Evolutionary conservation across 257 asterid species (phyloP), one percentile per base, ranked within the genome.

Genomic region (Solanum verrucosum): DNA sequence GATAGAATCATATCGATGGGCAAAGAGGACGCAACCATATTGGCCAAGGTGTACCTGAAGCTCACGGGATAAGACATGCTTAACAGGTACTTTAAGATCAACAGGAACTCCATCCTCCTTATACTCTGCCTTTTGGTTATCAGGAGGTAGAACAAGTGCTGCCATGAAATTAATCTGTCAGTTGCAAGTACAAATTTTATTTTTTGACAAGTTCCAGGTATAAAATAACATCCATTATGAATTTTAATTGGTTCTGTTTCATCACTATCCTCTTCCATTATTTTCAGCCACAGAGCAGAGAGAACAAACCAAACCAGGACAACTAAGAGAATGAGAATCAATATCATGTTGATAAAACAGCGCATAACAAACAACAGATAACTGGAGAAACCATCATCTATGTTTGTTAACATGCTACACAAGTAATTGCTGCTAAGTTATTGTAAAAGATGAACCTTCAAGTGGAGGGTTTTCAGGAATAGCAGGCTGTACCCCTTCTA

Each of bases 401-500:
- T 81, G 68, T 18, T 5, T 20, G 85, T 46, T 46, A 31, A 46
- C 85, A 46, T 44, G 67, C 68, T 81, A 46, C 70, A 81, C 70
- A 82, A 81, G 70, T 82, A 82, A 82, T 49, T 29, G 4, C 31
- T 49, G 86, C 44, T 49, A 49, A 49, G 20, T 88, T 92, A 92
- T 88, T 10, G 29, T 49, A 82, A 49, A 81, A 82, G 27, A 82
- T 21, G 91, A 92, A 90, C 98, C 98, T 93, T 96, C 98, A 84
- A 93, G 94, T 75, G 98, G 98, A 81, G 98, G 98, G 79, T 96
- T 97, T 92, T 97, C 98, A 6, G 99, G 99, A 91, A 97, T 95
- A 44, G 99, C 95, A 56, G 99, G 99, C 89, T 97, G 99, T 52
- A 95, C 96, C 84, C 99, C 99, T 91, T 97, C 99, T 78, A 97